phyloP scores from a whole-genome alignment of 1,139 yeast genomes.

The Eremothecium sinecaudum region DNA sequence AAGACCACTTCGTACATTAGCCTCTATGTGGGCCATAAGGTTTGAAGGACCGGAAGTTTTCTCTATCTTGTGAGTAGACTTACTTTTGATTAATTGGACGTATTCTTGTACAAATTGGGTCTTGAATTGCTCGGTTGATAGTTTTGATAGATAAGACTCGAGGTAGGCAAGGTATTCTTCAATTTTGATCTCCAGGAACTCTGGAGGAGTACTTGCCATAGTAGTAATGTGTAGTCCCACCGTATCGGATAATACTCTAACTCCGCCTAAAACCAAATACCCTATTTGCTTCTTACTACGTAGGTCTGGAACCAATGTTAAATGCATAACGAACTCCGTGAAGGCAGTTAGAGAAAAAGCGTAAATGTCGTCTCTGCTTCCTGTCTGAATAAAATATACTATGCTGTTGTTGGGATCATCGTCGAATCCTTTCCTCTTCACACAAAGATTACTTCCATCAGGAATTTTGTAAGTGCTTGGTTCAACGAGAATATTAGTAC shows the following conservation, averaged over 20 bases:
- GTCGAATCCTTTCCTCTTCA: slow-evolving; percentile 29
- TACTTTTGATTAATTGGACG: slow-evolving; percentile 22
- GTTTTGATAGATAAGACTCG: slow-evolving; percentile 24
- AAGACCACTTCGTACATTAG: slow-evolving; percentile 33
- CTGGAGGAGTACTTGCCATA: slow-evolving; percentile 38
- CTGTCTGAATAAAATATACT: slow-evolving; percentile 47
- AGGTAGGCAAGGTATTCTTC: slow-evolving; percentile 39
- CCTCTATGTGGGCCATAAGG: slow-evolving; percentile 31
- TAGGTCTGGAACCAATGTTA: slow-evolving; percentile 37
- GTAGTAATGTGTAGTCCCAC: slow-evolving; percentile 50
- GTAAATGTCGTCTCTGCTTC: slow-evolving; percentile 33
- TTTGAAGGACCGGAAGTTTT: slow-evolving; percentile 33
- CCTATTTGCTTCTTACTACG: slow-evolving; percentile 50
- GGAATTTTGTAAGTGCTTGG: slow-evolving; percentile 35
- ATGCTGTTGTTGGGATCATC: slow-evolving; percentile 44
- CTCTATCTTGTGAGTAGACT: slow-evolving; percentile 9
- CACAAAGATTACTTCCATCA: slow-evolving; percentile 33
- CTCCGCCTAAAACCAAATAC: slow-evolving; percentile 46
- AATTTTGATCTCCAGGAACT: slow-evolving; percentile 36
- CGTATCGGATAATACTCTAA: slow-evolving; percentile 41
- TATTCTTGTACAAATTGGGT: slow-evolving; percentile 33
- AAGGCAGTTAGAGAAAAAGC: slow-evolving; percentile 37
- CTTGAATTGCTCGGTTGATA: slow-evolving; percentile 33
- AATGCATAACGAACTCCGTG: slow-evolving; percentile 37
- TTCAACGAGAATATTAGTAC: slow-evolving; percentile 9